Evolutionary conservation across 345 rosid species (phyloP), one percentile per base, ranked within the genome.

Genomic region (Cardiospermum halicacabum): DNA sequence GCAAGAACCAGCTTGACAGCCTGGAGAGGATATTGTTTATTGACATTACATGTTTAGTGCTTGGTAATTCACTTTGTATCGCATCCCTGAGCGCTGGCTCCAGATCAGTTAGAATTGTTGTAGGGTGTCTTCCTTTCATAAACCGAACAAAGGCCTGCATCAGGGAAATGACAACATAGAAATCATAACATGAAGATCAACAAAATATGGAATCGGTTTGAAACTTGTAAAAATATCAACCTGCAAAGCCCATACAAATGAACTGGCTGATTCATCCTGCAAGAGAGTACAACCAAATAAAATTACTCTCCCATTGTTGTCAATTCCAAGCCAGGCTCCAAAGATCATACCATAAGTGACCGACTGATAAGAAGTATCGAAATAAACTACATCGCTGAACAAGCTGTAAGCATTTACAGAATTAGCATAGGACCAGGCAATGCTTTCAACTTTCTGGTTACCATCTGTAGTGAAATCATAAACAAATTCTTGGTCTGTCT

Each of bases 241-340:
- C 80, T 72, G 80, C 58, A 80, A 60, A 19, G 80, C 81, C 84
- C 84, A 80, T 25, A 75, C 60, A 72, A 75, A 75, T 21, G 80
- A 74, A 30, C 48, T 63, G 19, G 27, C 28, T 68, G 78, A 60
- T 64, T 77, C 80, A 67, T 77, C 82, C 64, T 69, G 80, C 56
- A 77, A 56, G 43, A 81, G 67, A 39, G 58, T 68, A 36, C 81
- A 73, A 25, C 82, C 75, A 56, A 80, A 80, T 31, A 80, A 72
- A 51, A 76, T 67, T 43, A 74, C 70, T 65, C 58, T 66, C 32
- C 81, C 84, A 25, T 77, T 72, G 74, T 71, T 75, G 72, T 77
- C 74, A 56, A 72, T 67, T 34, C 84, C 81, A 61, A 77, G 47
- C 81, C 84, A 77, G 15, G 72, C 68, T 55, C 81, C 82, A 19